A percentile compares a stretch with the other conserved stretches of the same genome.
Evolutionary conservation across 345 rosid species (phyloP).

Genomic region (Arabidopsis arenosa): DNA sequence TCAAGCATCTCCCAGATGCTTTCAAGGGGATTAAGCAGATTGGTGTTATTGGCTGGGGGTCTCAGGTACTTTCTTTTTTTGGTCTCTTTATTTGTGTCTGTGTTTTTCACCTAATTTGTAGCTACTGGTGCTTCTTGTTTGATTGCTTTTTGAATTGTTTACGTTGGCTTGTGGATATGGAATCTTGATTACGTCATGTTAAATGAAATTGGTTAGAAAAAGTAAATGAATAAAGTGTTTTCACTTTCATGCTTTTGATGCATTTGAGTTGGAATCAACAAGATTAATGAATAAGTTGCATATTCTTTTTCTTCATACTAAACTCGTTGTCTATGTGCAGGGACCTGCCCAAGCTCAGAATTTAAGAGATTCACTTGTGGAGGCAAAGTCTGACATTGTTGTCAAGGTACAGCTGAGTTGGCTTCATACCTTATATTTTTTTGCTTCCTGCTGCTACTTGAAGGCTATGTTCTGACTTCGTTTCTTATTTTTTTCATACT

Average conservation of each 20-base stretch:
- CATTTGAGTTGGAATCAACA: background rate
- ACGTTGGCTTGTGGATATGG: background rate
- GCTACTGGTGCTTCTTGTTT: background rate
- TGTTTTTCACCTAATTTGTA: background rate
- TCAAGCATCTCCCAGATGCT: conserved; percentile 78
- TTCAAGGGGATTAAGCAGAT: conserved; percentile 92
- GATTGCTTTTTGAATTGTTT: too few relatives aligned
- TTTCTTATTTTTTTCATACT: background rate
- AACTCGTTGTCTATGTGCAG: conserved; percentile 36
- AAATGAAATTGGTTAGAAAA: background rate
- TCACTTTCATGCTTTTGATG: background rate
- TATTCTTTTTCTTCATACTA: background rate
- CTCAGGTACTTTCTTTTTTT: conserved; percentile 57
- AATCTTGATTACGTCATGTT: conserved; percentile 9
- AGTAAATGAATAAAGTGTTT: background rate
- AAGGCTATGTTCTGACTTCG: conserved; percentile 25
- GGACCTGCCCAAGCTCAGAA: conserved; percentile 98
- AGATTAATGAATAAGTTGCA: background rate
- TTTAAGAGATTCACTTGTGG: conserved; percentile 87
- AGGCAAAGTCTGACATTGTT: conserved; percentile 74
- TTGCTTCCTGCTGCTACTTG: background rate
- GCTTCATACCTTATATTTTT: background rate
- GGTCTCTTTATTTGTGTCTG: background rate
- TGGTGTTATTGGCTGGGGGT: conserved; percentile 96
- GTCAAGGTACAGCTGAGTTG: conserved; percentile 64